A percentile compares a stretch with the other conserved stretches of the same genome.
Conservation (phyloP, 139 green algal genomes). For the Chlorella sp. region DNA sequence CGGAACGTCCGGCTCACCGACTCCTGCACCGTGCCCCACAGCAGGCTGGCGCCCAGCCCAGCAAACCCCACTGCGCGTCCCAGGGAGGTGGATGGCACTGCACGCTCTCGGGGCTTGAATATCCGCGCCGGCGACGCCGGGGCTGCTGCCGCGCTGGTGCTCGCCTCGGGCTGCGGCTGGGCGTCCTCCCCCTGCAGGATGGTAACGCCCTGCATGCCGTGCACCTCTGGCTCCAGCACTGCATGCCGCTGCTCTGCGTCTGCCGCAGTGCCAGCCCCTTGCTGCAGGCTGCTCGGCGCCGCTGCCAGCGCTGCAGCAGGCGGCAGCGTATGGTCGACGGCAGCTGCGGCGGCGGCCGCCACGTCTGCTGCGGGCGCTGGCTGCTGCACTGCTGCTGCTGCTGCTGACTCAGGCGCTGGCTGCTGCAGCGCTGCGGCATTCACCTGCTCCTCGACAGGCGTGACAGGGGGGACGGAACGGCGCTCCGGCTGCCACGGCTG, state of each 20-base stretch:
- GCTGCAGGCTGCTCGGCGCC: neutral
- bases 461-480: too few relatives aligned
- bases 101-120: conserved; percentile 47
- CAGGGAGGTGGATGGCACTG: conserved; percentile 77
- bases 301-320: conserved; percentile 1
- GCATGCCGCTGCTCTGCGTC: neutral
- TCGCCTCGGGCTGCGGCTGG: neutral
- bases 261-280: neutral
- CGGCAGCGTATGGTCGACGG: conserved; percentile 5
- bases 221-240: conserved; percentile 3
- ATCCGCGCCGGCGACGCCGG: conserved; percentile 14
- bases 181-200: neutral
- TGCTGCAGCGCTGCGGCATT: neutral
- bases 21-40: conserved; percentile 71
- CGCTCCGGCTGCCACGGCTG: neutral
- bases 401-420: conserved; percentile 3
- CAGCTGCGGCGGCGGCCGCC: conserved; percentile 13
- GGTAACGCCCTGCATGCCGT: conserved; percentile 3
- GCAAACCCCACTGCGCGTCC: conserved; percentile 84
- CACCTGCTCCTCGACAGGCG: too few relatives aligned
- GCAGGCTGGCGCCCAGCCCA: conserved; percentile 74
- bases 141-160: neutral
- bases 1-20: conserved; percentile 41
- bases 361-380: conserved; percentile 14
- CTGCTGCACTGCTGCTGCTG: conserved; percentile 12